Evolutionary conservation across 2,329 filamentous ascomycete genomes (phyloP).

Genomic region (Blumeria graminis): DNA sequence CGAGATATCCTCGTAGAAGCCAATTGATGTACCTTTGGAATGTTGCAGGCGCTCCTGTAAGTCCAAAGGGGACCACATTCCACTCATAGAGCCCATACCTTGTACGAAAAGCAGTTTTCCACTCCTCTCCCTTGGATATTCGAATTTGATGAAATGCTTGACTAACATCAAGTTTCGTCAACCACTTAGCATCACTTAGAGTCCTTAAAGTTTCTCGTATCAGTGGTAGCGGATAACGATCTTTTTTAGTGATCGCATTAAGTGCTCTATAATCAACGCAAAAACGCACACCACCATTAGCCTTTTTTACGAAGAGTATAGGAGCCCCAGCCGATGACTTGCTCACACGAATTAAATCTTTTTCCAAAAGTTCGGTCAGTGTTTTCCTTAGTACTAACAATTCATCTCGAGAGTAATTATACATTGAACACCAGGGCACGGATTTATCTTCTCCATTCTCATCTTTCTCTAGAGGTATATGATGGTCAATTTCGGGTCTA

Average conservation of each 20-base stretch:
- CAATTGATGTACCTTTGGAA: constrained; percentile 3
- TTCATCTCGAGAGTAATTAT: not conserved
- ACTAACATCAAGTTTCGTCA: not conserved
- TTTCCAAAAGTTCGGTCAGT: not conserved
- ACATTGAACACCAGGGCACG: too few relatives aligned
- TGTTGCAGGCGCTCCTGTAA: constrained; percentile 1
- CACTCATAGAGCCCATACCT: constrained; percentile 1
- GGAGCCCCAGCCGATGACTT: not conserved
- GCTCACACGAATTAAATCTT: not conserved
- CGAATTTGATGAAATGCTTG: not conserved
- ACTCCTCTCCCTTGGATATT: constrained; percentile 2
- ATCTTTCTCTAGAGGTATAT: not conserved
- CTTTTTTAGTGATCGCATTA: not conserved
- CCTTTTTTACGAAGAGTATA: not conserved
- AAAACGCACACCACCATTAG: not conserved
- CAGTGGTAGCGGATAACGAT: constrained; percentile 1
- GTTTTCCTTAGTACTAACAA: not conserved
- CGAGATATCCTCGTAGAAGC: constrained; percentile 1
- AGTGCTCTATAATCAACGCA: not conserved
- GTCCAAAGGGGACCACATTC: constrained; percentile 2
- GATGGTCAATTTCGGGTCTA: too few relatives aligned
- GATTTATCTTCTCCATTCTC: not conserved
- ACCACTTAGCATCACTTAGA: not conserved
- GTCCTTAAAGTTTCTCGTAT: not conserved
- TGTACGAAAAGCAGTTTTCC: constrained; percentile 1